Conservation (phyloP, 2,329 filamentous ascomycete genomes). For the Pseudocercospora fuligena region DNA sequence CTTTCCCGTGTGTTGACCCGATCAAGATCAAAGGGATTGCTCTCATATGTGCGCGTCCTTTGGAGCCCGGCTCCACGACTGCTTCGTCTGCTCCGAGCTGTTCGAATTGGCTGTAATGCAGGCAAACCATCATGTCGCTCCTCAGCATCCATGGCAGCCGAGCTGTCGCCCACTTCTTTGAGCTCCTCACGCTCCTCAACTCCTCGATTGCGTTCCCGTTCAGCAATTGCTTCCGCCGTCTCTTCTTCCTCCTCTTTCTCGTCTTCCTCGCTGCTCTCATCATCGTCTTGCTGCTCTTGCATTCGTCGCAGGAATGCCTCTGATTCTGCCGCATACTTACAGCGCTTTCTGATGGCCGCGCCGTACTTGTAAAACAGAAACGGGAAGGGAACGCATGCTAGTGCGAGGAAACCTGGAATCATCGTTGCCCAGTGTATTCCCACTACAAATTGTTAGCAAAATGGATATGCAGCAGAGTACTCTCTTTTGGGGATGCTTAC, state of each 20-base stretch:
- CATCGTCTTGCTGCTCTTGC: slow-evolving; percentile 7
- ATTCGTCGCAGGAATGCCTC: slow-evolving; percentile 13
- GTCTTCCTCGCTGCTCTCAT: neutral
- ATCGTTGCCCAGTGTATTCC: slow-evolving; percentile 15
- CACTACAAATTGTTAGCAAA: neutral
- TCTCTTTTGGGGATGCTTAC: no score
- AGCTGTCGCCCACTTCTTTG: neutral
- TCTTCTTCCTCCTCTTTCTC: slow-evolving; percentile 5
- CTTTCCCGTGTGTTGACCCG: slow-evolving; percentile 54
- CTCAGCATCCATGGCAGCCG: neutral
- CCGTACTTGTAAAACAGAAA: slow-evolving; percentile 75
- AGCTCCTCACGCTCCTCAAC: slow-evolving; percentile 1
- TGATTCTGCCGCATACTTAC: slow-evolving; percentile 64
- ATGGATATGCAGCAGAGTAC: no score
- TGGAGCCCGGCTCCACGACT: slow-evolving; percentile 2
- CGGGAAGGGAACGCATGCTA: slow-evolving; percentile 72
- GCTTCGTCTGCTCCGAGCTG: slow-evolving; percentile 1
- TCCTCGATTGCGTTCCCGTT: neutral
- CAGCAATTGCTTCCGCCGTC: slow-evolving; percentile 6
- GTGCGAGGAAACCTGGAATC: slow-evolving; percentile 73
- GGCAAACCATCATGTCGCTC: neutral
- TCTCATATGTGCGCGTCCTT: slow-evolving; percentile 29
- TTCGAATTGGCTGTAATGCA: neutral
- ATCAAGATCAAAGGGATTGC: slow-evolving; percentile 55
- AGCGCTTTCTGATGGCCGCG: slow-evolving; percentile 62